Percentiles rank a stretch among this genome's conserved stretches.
Conservation (phyloP, 1,139 yeast species). For the Candida sanyaensis region DNA sequence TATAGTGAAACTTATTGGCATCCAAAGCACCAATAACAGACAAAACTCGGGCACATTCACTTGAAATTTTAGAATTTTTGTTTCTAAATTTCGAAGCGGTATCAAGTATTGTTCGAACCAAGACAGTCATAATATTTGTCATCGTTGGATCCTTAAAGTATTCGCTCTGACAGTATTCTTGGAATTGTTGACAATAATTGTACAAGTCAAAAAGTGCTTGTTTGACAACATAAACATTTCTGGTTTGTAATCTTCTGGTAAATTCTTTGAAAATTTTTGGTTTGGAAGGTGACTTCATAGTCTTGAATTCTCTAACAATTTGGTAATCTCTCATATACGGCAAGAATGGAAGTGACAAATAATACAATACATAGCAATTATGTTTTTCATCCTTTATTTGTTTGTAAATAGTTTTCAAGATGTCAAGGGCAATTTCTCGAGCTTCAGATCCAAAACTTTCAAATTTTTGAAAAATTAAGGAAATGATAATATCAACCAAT, state of each 20-base stretch:
- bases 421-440: conserved; percentile 46
- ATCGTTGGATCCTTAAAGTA: conserved; percentile 30
- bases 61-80: conserved; percentile 50
- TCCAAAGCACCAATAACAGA: conserved; percentile 83
- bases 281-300: conserved; percentile 29
- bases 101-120: conserved; percentile 60
- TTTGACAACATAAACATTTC: conserved; percentile 73
- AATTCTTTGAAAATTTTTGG: conserved; percentile 48
- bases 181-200: conserved; percentile 49
- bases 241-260: conserved; percentile 58
- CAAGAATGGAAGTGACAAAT: conserved; percentile 52
- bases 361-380: conserved; percentile 44
- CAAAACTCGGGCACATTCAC: conserved; percentile 66
- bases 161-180: conserved; percentile 47
- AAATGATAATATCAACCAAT: conserved; percentile 46
- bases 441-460: conserved; percentile 46
- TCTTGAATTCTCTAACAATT: conserved; percentile 19
- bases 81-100: conserved; percentile 60
- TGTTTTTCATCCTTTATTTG: conserved; percentile 34
- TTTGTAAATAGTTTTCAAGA: conserved; percentile 41
- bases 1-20: conserved; percentile 57
- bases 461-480: conserved; percentile 65
- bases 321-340: conserved; percentile 35
- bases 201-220: conserved; percentile 75
- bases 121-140: conserved; percentile 37